phyloP scores from a whole-genome alignment of 1,284 basidiomycete genomes.

The Moesziomyces parantarcticus region DNA sequence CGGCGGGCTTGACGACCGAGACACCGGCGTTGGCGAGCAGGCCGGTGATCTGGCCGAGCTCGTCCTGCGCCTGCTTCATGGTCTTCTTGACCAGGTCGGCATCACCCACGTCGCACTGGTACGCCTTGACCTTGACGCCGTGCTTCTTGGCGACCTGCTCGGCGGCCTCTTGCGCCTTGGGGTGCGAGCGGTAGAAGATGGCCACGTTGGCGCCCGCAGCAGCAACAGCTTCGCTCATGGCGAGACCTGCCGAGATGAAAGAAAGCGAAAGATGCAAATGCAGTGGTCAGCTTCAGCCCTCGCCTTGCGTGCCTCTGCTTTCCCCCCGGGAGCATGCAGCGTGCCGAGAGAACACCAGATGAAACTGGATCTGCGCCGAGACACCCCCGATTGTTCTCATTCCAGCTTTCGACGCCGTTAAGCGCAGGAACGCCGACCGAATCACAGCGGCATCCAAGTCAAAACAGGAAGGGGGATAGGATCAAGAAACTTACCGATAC shows the following conservation, averaged over 20 bases:
- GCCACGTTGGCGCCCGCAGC: constrained; percentile 66
- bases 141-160: constrained; percentile 64
- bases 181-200: constrained; percentile 66
- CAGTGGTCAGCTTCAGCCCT: background rate
- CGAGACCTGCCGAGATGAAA: constrained; percentile 52
- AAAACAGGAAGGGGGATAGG: background rate
- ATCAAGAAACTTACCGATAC: constrained; percentile 56
- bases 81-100: constrained; percentile 62
- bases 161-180: constrained; percentile 65
- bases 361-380: too few species aligned
- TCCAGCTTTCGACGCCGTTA: too few species aligned
- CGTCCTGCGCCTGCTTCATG: constrained; percentile 59
- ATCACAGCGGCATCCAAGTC: too few species aligned
- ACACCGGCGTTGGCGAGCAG: constrained; percentile 66
- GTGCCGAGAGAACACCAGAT: too few species aligned
- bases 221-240: constrained; percentile 64
- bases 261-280: background rate
- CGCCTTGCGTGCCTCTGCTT: too few species aligned
- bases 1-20: constrained; percentile 65
- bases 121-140: constrained; percentile 65
- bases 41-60: constrained; percentile 64
- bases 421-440: too few species aligned
- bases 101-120: constrained; percentile 68
- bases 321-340: too few species aligned
- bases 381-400: too few species aligned